Conservation (phyloP, 2,329 filamentous ascomycete species). For the Trichophyton simii region DNA sequence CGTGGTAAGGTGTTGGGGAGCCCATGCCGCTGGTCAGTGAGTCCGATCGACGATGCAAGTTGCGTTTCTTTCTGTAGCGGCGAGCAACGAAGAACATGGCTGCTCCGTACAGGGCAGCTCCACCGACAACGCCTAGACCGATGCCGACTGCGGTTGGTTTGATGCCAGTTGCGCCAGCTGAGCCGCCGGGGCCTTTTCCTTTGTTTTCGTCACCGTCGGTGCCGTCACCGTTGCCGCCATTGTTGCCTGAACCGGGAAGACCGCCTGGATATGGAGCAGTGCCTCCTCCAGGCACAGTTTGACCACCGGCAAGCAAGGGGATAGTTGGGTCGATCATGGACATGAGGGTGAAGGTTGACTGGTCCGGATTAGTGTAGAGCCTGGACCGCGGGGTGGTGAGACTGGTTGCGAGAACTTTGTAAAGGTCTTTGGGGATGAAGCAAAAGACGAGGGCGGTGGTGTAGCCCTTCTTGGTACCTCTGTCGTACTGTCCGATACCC, state of each 20-base stretch:
- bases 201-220: not conserved
- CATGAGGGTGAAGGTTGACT: slow-evolving; percentile 60
- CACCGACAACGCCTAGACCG: slow-evolving; percentile 61
- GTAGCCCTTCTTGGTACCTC: slow-evolving; percentile 53
- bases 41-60: slow-evolving; percentile 62
- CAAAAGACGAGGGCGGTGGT: slow-evolving; percentile 69
- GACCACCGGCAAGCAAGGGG: slow-evolving; percentile 41
- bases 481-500: slow-evolving; percentile 55
- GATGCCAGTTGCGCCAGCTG: slow-evolving; percentile 28
- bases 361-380: slow-evolving; percentile 58
- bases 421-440: slow-evolving; percentile 59
- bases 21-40: slow-evolving; percentile 50
- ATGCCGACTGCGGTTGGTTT: slow-evolving; percentile 48
- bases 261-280: slow-evolving; percentile 20
- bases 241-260: slow-evolving; percentile 23
- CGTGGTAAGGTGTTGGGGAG: slow-evolving; percentile 46
- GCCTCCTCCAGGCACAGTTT: slow-evolving; percentile 27
- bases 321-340: slow-evolving; percentile 74
- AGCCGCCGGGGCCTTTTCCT: slow-evolving; percentile 20
- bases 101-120: slow-evolving; percentile 77
- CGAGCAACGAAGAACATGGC: slow-evolving; percentile 91
- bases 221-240: slow-evolving; percentile 18
- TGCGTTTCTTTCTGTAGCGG: slow-evolving; percentile 76
- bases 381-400: slow-evolving; percentile 58
- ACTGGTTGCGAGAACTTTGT: slow-evolving; percentile 55